These are phyloP conservation scores for Paramecium bursaria DNA, from an alignment of 73 alveolate species.

Conservation along the genomic window DNA sequence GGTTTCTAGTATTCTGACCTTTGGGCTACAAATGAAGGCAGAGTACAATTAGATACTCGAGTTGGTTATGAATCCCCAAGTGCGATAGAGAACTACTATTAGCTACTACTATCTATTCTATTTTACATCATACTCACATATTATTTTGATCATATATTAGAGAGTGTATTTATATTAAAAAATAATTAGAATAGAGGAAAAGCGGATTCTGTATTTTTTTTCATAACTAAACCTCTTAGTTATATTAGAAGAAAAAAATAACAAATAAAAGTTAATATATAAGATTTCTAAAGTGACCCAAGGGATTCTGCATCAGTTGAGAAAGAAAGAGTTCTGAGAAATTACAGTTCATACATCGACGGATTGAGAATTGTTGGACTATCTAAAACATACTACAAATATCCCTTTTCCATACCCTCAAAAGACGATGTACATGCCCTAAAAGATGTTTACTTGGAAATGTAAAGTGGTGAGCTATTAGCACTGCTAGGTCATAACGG, in stretches of 20 bases:
- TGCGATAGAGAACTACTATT: slow-evolving; percentile 46
- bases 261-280: not conserved
- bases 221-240: slow-evolving; percentile 38
- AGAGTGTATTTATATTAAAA: slow-evolving; percentile 6
- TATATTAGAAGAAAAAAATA: not conserved
- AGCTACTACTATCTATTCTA: slow-evolving; percentile 8
- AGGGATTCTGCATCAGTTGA: slow-evolving; percentile 51
- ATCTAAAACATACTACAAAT: slow-evolving; percentile 66
- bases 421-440: slow-evolving; percentile 72
- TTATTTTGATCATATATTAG: slow-evolving; percentile 73
- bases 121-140: slow-evolving; percentile 60
- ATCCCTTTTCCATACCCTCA: slow-evolving; percentile 56
- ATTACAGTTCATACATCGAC: slow-evolving; percentile 48
- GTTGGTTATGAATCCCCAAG: slow-evolving; percentile 8
- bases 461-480: slow-evolving; percentile 72
- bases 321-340: slow-evolving; percentile 61
- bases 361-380: slow-evolving; percentile 72
- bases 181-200: slow-evolving; percentile 72
- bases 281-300: slow-evolving; percentile 23
- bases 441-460: slow-evolving; percentile 64
- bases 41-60: slow-evolving; percentile 28
- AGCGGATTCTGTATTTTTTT: slow-evolving; percentile 64
- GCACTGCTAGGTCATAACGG: slow-evolving; percentile 91
- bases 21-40: slow-evolving; percentile 39
- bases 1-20: slow-evolving; percentile 68